A percentile compares a stretch with the other conserved stretches of the same genome.
phyloP scores from a whole-genome alignment of 208 protist species.

The Phytomonas sp. region DNA sequence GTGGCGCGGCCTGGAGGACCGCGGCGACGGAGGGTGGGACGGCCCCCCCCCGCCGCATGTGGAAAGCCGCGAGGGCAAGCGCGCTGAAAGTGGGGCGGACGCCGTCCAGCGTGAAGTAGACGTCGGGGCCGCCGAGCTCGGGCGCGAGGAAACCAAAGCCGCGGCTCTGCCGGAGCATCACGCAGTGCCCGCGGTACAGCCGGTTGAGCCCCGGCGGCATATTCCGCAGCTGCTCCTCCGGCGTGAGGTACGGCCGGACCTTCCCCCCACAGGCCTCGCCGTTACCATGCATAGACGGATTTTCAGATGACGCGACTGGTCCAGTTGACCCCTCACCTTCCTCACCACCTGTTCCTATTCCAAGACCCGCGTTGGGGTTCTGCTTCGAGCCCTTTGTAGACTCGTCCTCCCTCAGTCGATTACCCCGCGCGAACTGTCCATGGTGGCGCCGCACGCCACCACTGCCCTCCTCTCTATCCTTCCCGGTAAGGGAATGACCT shows the following conservation, averaged over 20 bases:
- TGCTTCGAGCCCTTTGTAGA: too few species aligned
- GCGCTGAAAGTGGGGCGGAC: slow-evolving; percentile 54
- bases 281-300: neutral
- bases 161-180: slow-evolving; percentile 51
- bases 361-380: neutral
- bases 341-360: neutral
- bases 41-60: slow-evolving; percentile 16
- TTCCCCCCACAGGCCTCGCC: slow-evolving; percentile 9
- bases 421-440: too few species aligned
- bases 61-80: slow-evolving; percentile 44
- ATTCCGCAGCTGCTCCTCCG: slow-evolving; percentile 56
- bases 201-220: slow-evolving; percentile 55
- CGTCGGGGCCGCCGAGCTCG: slow-evolving; percentile 62
- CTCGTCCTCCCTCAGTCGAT: too few species aligned
- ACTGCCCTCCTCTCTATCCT: too few species aligned
- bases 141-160: slow-evolving; percentile 75
- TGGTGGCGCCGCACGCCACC: too few species aligned
- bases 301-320: neutral
- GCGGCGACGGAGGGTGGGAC: slow-evolving; percentile 17
- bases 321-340: neutral
- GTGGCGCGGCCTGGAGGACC: slow-evolving; percentile 3
- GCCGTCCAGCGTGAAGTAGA: slow-evolving; percentile 68
- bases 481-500: too few species aligned
- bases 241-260: slow-evolving; percentile 45
- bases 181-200: slow-evolving; percentile 45